Conservation (phyloP, 2,329 filamentous ascomycete species). For the Fusarium buharicum region DNA sequence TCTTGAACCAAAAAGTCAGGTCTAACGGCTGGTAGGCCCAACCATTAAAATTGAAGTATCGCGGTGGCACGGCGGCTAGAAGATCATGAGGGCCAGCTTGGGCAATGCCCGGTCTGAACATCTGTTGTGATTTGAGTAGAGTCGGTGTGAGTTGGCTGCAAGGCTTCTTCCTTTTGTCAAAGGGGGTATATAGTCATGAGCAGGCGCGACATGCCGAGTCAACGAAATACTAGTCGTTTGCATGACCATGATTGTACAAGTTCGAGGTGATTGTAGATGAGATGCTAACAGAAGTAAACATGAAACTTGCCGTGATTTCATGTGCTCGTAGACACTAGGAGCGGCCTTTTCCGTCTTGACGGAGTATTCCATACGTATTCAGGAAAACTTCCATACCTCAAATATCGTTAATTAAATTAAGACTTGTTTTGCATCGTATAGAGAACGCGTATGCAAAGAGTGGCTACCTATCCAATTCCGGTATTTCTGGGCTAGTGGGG, state of each 20-base stretch:
- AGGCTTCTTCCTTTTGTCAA: constrained; percentile 27
- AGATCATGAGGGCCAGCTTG: constrained; percentile 34
- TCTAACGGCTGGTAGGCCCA: constrained; percentile 42
- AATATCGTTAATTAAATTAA: background rate
- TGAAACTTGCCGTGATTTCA: background rate
- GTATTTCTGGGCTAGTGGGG: constrained; percentile 22
- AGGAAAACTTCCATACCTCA: background rate
- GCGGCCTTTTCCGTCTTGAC: background rate
- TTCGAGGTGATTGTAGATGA: constrained; percentile 6
- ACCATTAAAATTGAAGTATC: constrained; percentile 43
- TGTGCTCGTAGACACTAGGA: background rate
- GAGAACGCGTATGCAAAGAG: constrained; percentile 16
- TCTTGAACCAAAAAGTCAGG: constrained; percentile 31
- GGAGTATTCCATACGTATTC: background rate
- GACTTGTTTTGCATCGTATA: constrained; percentile 15
- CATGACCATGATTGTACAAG: constrained; percentile 17
- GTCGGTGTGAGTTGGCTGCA: constrained; percentile 38
- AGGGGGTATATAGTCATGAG: constrained; percentile 30
- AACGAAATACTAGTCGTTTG: constrained; percentile 46
- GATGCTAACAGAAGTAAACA: background rate
- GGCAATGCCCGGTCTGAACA: constrained; percentile 32
- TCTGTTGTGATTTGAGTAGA: constrained; percentile 42
- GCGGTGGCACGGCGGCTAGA: constrained; percentile 41
- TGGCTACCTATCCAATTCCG: constrained; percentile 21
- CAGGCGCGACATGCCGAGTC: constrained; percentile 40